These are phyloP conservation scores for Trichoderma koningii DNA, from an alignment of 2,329 filamentous ascomycete genomes.

Conservation along the genomic window DNA sequence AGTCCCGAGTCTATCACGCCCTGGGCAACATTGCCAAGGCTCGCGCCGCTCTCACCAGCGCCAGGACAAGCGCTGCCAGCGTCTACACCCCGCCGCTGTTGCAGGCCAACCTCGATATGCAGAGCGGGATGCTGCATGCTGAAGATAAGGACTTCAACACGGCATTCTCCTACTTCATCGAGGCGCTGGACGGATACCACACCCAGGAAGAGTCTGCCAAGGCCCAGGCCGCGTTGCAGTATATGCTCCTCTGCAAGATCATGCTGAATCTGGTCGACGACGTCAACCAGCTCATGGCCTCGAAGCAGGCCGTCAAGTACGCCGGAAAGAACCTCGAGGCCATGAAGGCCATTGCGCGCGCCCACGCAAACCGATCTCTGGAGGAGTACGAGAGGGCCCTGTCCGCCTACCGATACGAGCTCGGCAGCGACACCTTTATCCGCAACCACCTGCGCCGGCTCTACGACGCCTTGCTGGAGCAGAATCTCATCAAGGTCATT, in stretches of 20 bases:
- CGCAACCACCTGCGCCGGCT: slow-evolving; percentile 92
- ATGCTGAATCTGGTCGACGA: slow-evolving; percentile 98
- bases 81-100: slow-evolving; percentile 95
- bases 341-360: slow-evolving; percentile 97
- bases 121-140: slow-evolving; percentile 97
- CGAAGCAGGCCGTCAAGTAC: slow-evolving; percentile 96
- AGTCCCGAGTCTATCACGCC: slow-evolving; percentile 96
- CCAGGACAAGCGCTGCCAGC: slow-evolving; percentile 90
- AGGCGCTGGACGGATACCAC: slow-evolving; percentile 96
- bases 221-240: slow-evolving; percentile 96
- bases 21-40: slow-evolving; percentile 96
- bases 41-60: slow-evolving; percentile 89
- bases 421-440: slow-evolving; percentile 93
- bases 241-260: slow-evolving; percentile 99
- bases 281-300: slow-evolving; percentile 90
- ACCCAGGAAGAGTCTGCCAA: slow-evolving; percentile 83
- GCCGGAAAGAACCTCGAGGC: slow-evolving; percentile 94
- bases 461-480: slow-evolving; percentile 98
- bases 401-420: slow-evolving; percentile 86
- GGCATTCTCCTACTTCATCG: slow-evolving; percentile 98
- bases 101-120: slow-evolving; percentile 97
- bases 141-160: slow-evolving; percentile 99
- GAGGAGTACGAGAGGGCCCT: slow-evolving; percentile 97
- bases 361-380: slow-evolving; percentile 90
- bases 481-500: slow-evolving; percentile 99